phyloP scores from a whole-genome alignment of 257 asterid genomes.

The Cruciata laevipes region DNA sequence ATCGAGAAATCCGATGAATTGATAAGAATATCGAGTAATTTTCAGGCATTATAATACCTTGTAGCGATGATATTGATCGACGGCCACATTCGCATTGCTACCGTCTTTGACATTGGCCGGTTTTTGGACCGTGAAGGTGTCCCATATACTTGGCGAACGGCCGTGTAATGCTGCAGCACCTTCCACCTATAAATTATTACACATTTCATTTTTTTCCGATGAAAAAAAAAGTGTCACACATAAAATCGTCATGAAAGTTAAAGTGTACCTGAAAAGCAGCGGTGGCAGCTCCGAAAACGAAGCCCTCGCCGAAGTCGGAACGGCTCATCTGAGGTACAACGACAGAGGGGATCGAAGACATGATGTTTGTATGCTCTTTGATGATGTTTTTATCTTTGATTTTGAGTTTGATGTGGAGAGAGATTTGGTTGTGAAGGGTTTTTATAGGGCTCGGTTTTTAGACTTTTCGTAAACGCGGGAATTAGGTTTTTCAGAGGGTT shows the following conservation, averaged over 20 bases:
- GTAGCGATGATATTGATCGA: slow-evolving; percentile 11
- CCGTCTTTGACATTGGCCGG: slow-evolving; percentile 1
- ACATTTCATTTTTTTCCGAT: too few species aligned
- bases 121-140: slow-evolving; percentile 4
- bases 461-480: not conserved
- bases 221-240: not conserved
- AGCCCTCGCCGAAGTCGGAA: not conserved
- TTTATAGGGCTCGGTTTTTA: not conserved
- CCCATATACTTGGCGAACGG: slow-evolving; percentile 7
- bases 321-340: not conserved
- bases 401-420: not conserved
- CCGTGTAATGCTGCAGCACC: slow-evolving; percentile 11
- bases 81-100: slow-evolving; percentile 3
- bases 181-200: not conserved
- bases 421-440: not conserved
- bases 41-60: not conserved
- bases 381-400: not conserved
- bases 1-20: not conserved
- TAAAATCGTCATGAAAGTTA: not conserved
- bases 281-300: slow-evolving; percentile 13
- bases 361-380: not conserved
- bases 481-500: not conserved
- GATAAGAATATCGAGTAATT: not conserved
- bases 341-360: not conserved
- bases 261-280: slow-evolving; percentile 10